A percentile compares a stretch with the other conserved stretches of the same genome.
Conservation (phyloP, 106 monocot genomes). For the Acorus calamus region DNA sequence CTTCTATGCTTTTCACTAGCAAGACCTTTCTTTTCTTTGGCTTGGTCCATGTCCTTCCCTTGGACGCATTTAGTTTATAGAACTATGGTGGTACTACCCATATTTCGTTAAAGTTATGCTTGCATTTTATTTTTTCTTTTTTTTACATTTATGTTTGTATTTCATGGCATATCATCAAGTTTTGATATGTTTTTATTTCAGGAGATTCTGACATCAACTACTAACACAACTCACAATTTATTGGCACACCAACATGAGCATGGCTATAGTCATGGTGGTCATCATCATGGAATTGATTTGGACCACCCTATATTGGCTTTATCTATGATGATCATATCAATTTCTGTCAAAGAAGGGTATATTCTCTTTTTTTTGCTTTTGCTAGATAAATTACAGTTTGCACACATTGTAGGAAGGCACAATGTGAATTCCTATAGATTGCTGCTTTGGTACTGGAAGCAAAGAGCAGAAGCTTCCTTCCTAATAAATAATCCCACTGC, state of each 20-base stretch:
- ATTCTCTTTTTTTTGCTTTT: conserved; percentile 5
- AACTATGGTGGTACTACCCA: too few relatives aligned
- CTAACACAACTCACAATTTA: conserved; percentile 37
- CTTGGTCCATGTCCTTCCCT: too few relatives aligned
- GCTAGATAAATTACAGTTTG: neutral
- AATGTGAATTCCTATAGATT: too few relatives aligned
- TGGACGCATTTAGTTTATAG: too few relatives aligned
- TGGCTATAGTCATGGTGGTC: conserved; percentile 46
- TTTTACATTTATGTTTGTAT: neutral
- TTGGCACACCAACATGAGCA: conserved; percentile 33
- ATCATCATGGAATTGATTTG: conserved; percentile 89
- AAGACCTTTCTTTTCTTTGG: too few relatives aligned
- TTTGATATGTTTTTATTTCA: conserved; percentile 28
- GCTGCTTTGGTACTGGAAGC: too few relatives aligned
- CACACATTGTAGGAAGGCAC: neutral
- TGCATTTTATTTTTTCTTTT: neutral
- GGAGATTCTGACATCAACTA: conserved; percentile 47
- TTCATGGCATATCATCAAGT: neutral
- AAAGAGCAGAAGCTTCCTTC: neutral
- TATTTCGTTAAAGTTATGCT: too few relatives aligned
- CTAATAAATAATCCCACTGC: neutral
- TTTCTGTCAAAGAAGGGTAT: conserved; percentile 97
- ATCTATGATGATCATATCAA: conserved; percentile 70
- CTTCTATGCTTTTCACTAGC: too few relatives aligned
- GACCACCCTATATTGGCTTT: conserved; percentile 81